phyloP scores from a whole-genome alignment of 768 basidiomycete species.

The Xerocomus spinulosus region DNA sequence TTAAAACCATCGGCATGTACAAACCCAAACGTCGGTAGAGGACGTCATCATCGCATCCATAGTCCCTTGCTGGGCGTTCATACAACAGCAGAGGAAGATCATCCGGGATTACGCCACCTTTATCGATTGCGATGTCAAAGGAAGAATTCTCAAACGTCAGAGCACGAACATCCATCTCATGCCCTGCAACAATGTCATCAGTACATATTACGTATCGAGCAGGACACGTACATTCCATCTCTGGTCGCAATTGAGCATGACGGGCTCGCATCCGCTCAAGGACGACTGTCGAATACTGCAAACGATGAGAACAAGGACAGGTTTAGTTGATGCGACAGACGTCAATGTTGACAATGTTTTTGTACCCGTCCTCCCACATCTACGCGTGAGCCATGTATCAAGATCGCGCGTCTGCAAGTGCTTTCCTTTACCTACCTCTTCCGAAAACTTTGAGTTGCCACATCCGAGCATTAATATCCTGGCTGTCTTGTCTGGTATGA shows the following conservation, averaged over 20 bases:
- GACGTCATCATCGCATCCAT: conserved; percentile 90
- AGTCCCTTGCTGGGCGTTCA: conserved; percentile 42
- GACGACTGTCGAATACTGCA: conserved; percentile 68
- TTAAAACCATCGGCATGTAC: conserved; percentile 8
- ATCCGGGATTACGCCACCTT: conserved; percentile 41
- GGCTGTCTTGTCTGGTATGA: conserved; percentile 58
- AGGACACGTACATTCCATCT: conserved; percentile 65
- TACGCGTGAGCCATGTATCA: conserved; percentile 30
- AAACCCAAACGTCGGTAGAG: conserved; percentile 79
- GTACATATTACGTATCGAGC: background rate
- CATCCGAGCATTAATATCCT: conserved; percentile 79
- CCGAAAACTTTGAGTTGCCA: conserved; percentile 77
- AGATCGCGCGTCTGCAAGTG: background rate
- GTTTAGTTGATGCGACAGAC: conserved; percentile 35
- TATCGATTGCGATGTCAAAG: conserved; percentile 83
- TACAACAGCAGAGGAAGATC: background rate
- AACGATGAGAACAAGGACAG: background rate
- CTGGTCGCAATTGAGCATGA: conserved; percentile 47
- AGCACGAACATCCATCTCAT: conserved; percentile 77
- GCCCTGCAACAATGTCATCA: conserved; percentile 44
- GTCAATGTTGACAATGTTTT: conserved; percentile 73
- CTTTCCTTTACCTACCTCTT: conserved; percentile 46
- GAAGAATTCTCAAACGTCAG: conserved; percentile 51
- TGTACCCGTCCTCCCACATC: conserved; percentile 89
- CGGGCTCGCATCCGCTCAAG: conserved; percentile 68